These are phyloP conservation scores for Kazachstania martiniae DNA, from an alignment of 805 yeast species.

Conservation along the genomic window DNA sequence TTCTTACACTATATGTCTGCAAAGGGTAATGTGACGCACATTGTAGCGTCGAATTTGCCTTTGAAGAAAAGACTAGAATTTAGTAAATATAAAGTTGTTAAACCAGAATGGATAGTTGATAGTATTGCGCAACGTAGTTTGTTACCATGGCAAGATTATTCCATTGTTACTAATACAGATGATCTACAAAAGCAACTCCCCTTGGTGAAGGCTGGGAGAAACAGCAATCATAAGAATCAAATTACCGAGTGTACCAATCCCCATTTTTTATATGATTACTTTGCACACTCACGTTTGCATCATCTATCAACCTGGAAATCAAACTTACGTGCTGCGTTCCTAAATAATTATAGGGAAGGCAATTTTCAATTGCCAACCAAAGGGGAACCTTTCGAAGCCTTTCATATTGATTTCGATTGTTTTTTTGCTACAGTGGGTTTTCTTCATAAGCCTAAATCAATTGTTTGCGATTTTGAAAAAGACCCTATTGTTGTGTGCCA, in stretches of 20 bases:
- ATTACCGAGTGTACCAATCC: constrained; percentile 61
- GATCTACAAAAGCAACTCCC: constrained; percentile 38
- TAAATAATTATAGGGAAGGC: constrained; percentile 15
- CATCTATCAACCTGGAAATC: constrained; percentile 84
- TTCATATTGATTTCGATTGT: constrained; percentile 90
- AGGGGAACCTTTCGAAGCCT: constrained; percentile 28
- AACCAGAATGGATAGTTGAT: constrained; percentile 73
- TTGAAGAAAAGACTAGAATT: constrained; percentile 63
- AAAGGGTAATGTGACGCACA: constrained; percentile 73
- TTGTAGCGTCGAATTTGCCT: constrained; percentile 69
- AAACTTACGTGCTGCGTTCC: constrained; percentile 51
- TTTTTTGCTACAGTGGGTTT: constrained; percentile 86
- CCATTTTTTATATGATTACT: constrained; percentile 58
- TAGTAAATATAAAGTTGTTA: constrained; percentile 60
- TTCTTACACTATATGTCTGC: constrained; percentile 58
- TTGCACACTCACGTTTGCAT: constrained; percentile 74
- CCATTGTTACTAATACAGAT: constrained; percentile 38
- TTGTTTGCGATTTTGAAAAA: constrained; percentile 27
- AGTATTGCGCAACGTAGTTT: constrained; percentile 38
- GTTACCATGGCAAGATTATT: constrained; percentile 63
- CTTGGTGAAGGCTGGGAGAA: too few relatives aligned
- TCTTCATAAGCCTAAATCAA: constrained; percentile 34
- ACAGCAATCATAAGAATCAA: background rate
- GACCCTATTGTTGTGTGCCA: constrained; percentile 55
- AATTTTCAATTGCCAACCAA: constrained; percentile 1